Percentiles rank a stretch among this genome's conserved stretches.
phyloP scores from a whole-genome alignment of 2,329 filamentous ascomycete genomes.

The Dactylellina cionopaga region DNA sequence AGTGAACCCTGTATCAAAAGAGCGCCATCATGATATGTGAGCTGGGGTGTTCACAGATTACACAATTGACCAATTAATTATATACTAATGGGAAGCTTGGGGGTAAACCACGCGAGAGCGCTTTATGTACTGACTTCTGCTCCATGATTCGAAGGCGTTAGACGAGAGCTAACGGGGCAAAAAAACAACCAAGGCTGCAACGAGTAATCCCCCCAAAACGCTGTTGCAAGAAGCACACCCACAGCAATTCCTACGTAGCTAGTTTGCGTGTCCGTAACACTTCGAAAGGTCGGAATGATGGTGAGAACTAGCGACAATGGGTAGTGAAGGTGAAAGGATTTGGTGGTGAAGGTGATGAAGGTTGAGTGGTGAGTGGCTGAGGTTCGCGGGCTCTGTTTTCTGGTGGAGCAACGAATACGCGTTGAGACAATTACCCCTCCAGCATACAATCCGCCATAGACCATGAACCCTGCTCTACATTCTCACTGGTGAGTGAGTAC shows the following conservation, averaged over 20 bases:
- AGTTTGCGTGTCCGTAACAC: not conserved
- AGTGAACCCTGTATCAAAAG: constrained; percentile 69
- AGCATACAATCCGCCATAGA: not conserved
- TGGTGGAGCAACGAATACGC: constrained; percentile 34
- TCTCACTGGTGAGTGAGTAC: too few relatives aligned
- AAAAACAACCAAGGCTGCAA: not conserved
- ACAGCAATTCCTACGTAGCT: not conserved
- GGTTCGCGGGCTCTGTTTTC: constrained; percentile 41
- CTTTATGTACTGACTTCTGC: constrained; percentile 33
- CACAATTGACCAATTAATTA: constrained; percentile 3
- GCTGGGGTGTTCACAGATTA: not conserved
- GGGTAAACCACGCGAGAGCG: not conserved
- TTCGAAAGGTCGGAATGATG: not conserved
- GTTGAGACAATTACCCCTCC: constrained; percentile 51
- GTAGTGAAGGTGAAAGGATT: constrained; percentile 1
- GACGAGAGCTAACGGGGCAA: not conserved
- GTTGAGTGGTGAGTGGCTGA: constrained; percentile 11
- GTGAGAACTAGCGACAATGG: constrained; percentile 22
- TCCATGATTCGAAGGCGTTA: constrained; percentile 31
- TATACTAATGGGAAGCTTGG: not conserved
- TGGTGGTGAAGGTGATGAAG: constrained; percentile 14
- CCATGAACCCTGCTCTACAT: too few relatives aligned
- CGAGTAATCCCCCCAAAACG: constrained; percentile 2
- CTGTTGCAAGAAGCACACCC: constrained; percentile 4
- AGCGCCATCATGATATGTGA: not conserved